phyloP scores from a whole-genome alignment of 768 basidiomycete genomes.

The Cyclocybe aegerita region DNA sequence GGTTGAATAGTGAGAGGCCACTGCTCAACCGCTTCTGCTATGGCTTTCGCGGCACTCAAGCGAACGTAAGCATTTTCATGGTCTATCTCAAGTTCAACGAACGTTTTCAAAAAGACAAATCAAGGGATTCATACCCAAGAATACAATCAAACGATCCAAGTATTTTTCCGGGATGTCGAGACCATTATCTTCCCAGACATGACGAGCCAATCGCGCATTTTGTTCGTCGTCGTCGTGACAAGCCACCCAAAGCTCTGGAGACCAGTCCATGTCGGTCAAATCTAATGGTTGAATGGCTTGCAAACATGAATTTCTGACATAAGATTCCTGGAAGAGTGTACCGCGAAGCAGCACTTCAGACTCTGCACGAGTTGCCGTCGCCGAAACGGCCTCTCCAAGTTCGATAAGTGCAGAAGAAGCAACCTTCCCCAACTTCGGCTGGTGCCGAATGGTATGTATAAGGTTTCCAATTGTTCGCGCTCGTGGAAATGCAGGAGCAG shows the following conservation, averaged over 20 bases:
- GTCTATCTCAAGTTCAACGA: slow-evolving; percentile 37
- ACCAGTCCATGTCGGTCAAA: slow-evolving; percentile 93
- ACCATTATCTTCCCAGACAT: slow-evolving; percentile 95
- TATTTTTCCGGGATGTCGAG: slow-evolving; percentile 77
- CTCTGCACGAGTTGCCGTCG: slow-evolving; percentile 63
- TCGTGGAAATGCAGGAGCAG: slow-evolving; percentile 73
- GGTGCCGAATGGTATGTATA: slow-evolving; percentile 68
- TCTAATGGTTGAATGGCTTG: slow-evolving; percentile 95
- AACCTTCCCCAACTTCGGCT: slow-evolving; percentile 81
- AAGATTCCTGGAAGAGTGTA: slow-evolving; percentile 81
- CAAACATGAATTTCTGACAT: slow-evolving; percentile 86
- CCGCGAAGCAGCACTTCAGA: slow-evolving; percentile 65
- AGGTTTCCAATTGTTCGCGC: slow-evolving; percentile 65
- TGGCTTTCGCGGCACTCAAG: slow-evolving; percentile 62
- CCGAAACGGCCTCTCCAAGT: slow-evolving; percentile 76
- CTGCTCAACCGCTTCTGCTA: slow-evolving; percentile 74
- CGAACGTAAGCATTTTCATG: slow-evolving; percentile 85
- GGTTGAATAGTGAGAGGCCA: slow-evolving; percentile 57
- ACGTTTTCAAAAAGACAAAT: not conserved
- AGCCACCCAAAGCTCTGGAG: slow-evolving; percentile 83
- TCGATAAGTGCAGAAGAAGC: slow-evolving; percentile 80
- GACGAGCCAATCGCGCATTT: slow-evolving; percentile 76
- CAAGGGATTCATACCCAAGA: slow-evolving; percentile 55
- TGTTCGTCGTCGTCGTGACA: slow-evolving; percentile 87
- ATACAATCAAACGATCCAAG: slow-evolving; percentile 55